Conservation (phyloP, 1,139 yeast genomes). For the Groenewaldozyma auringiensis region DNA sequence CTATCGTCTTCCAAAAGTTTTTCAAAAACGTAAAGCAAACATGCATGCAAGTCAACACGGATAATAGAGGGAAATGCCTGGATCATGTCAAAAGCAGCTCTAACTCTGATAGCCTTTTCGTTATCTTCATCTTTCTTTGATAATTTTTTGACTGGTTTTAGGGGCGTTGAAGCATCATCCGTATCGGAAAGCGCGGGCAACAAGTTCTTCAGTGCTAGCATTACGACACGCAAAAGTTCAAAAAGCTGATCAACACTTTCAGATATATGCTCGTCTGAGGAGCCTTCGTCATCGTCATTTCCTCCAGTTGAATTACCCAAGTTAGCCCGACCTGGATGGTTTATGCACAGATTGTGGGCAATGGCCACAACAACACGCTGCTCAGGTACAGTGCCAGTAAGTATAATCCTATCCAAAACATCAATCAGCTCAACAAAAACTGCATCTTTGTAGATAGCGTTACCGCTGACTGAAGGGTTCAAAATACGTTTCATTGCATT, state of each 20-base stretch:
- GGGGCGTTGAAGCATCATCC: conserved; percentile 26
- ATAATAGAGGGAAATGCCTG: conserved; percentile 59
- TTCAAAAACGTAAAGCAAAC: conserved; percentile 58
- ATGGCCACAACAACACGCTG: conserved; percentile 50
- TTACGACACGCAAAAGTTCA: conserved; percentile 67
- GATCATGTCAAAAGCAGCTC: conserved; percentile 44
- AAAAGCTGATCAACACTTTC: conserved; percentile 69
- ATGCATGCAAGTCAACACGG: conserved; percentile 60
- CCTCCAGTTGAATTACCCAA: conserved; percentile 7
- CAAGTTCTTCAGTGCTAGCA: conserved; percentile 53
- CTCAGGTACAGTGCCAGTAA: conserved; percentile 50
- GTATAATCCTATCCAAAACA: conserved; percentile 61
- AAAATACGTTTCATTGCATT: conserved; percentile 51
- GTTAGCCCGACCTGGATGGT: conserved; percentile 27
- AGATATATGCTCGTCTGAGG: conserved; percentile 34
- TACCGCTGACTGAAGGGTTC: conserved; percentile 50
- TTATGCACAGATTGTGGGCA: conserved; percentile 41
- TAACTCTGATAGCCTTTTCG: neutral
- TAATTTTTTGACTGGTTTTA: conserved; percentile 10
- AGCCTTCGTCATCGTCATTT: conserved; percentile 23
- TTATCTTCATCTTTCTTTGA: conserved; percentile 17
- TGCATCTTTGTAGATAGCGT: conserved; percentile 55
- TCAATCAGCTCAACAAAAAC: conserved; percentile 73
- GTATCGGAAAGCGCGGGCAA: conserved; percentile 52
- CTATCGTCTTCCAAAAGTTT: conserved; percentile 45